A percentile compares a stretch with the other conserved stretches of the same genome.
Conservation (phyloP, 805 yeast genomes). For the Myxozyma melibiosi region DNA sequence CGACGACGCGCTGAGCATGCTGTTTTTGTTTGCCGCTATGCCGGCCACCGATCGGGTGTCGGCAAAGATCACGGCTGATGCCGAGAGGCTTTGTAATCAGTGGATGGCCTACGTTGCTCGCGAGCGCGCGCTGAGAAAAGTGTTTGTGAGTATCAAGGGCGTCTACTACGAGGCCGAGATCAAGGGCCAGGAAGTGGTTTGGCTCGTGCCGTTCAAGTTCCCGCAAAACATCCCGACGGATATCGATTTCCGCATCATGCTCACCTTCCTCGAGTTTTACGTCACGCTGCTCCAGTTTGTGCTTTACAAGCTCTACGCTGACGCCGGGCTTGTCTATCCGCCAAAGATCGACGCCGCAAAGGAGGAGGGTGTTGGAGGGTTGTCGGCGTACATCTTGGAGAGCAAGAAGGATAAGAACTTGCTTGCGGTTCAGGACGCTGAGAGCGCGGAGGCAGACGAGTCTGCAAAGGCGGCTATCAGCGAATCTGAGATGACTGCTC, state of each 20-base stretch:
- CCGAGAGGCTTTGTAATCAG: constrained; percentile 82
- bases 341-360: constrained; percentile 76
- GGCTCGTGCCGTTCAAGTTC: constrained; percentile 97
- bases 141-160: constrained; percentile 95
- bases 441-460: constrained; percentile 3
- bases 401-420: constrained; percentile 15
- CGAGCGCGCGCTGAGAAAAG: constrained; percentile 79
- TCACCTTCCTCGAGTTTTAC: constrained; percentile 94
- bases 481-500: constrained; percentile 20
- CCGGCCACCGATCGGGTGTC: constrained; percentile 88
- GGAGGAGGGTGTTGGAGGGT: constrained; percentile 86
- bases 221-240: constrained; percentile 94
- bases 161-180: constrained; percentile 90
- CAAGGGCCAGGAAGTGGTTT: constrained; percentile 88
- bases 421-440: constrained; percentile 39
- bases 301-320: constrained; percentile 80
- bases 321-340: constrained; percentile 84
- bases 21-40: constrained; percentile 89
- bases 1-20: constrained; percentile 94
- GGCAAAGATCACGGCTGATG: constrained; percentile 81
- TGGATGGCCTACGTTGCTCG: constrained; percentile 94
- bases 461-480: constrained; percentile 30
- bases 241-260: constrained; percentile 94
- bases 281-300: constrained; percentile 89
- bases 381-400: constrained; percentile 79